Conservation (phyloP, 1,139 yeast genomes). For the Spathaspora sp. region DNA sequence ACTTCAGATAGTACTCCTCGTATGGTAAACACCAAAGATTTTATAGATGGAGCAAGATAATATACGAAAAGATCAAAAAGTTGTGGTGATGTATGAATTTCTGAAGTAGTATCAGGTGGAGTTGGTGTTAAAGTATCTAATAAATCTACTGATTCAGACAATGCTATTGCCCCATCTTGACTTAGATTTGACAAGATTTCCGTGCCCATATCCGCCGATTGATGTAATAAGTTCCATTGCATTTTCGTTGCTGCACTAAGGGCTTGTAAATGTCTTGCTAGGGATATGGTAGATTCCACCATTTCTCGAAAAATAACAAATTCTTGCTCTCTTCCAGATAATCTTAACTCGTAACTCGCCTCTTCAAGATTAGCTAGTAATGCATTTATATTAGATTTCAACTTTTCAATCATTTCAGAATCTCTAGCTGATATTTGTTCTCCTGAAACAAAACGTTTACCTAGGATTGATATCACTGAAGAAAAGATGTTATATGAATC, state of each 20-base stretch:
- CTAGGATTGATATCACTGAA: constrained; percentile 46
- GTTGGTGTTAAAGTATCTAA: constrained; percentile 12
- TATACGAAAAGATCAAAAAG: constrained; percentile 65
- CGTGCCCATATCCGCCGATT: constrained; percentile 2
- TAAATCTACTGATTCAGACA: constrained; percentile 29
- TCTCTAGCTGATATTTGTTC: constrained; percentile 43
- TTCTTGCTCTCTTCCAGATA: constrained; percentile 57
- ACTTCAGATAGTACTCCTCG: constrained; percentile 59
- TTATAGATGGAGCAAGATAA: constrained; percentile 71
- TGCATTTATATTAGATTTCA: constrained; percentile 40
- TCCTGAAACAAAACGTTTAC: constrained; percentile 56
- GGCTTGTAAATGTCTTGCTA: constrained; percentile 65
- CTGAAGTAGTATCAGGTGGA: constrained; percentile 2
- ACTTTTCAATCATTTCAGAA: constrained; percentile 30
- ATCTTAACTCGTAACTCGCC: constrained; percentile 57
- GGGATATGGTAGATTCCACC: constrained; percentile 51
- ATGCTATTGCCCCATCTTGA: constrained; percentile 17
- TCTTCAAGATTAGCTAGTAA: constrained; percentile 55
- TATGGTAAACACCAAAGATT: constrained; percentile 64
- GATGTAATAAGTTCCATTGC: constrained; percentile 53
- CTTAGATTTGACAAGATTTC: constrained; percentile 11
- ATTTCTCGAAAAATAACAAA: constrained; percentile 44
- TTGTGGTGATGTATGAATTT: constrained; percentile 25
- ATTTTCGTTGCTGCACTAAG: constrained; percentile 66
- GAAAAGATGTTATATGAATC: constrained; percentile 57